phyloP scores from a whole-genome alignment of 1,284 basidiomycete species.

The Trametes pubescens region DNA sequence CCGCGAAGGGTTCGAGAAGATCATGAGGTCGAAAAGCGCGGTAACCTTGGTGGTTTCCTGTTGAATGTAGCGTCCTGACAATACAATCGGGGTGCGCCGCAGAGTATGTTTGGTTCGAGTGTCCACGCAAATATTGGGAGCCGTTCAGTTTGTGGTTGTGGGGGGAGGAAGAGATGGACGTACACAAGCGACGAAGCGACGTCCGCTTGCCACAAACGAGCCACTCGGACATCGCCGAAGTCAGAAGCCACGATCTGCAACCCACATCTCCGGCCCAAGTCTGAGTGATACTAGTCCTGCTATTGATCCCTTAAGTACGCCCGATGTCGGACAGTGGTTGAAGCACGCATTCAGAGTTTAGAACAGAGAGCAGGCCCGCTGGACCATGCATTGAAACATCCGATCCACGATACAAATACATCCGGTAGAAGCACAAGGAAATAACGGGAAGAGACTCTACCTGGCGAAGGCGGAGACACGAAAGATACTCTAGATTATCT shows the following conservation, averaged over 20 bases:
- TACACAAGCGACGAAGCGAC: not conserved
- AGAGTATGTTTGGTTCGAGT: not conserved
- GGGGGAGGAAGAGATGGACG: slow-evolving; percentile 1
- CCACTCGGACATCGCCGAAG: slow-evolving; percentile 19
- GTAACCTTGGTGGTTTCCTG: not conserved
- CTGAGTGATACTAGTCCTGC: not conserved
- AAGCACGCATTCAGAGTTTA: not conserved
- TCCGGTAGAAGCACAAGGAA: slow-evolving; percentile 14
- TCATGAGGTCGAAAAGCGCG: slow-evolving; percentile 11
- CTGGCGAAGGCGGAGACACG: not conserved
- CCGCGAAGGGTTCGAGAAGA: slow-evolving; percentile 8
- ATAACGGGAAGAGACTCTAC: not conserved
- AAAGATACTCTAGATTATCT: slow-evolving; percentile 2
- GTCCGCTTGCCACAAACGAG: not conserved
- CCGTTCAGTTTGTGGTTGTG: not conserved
- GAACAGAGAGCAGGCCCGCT: slow-evolving; percentile 10
- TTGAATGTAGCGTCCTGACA: not conserved
- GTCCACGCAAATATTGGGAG: too few species aligned
- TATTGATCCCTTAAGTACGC: too few species aligned
- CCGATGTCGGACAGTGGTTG: not conserved
- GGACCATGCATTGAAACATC: slow-evolving; percentile 12
- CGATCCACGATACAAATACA: slow-evolving; percentile 9
- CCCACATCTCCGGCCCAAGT: not conserved
- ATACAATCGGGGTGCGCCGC: not conserved
- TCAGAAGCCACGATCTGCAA: not conserved